Conservation (phyloP, 768 basidiomycete genomes). For the Suillus hirtellus region DNA sequence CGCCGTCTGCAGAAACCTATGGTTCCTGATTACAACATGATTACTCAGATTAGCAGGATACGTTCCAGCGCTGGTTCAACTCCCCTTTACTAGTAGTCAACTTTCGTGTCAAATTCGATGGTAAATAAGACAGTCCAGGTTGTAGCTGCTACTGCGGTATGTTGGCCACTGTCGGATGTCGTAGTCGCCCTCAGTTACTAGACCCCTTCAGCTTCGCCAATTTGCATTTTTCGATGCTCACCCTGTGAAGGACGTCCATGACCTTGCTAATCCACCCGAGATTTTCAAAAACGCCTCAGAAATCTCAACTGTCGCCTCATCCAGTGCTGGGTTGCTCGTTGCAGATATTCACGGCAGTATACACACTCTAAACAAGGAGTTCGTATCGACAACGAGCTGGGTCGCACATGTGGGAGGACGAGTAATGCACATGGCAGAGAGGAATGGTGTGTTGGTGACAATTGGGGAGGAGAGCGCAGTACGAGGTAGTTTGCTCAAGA, state of each 20-base stretch:
- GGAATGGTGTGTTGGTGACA: slow-evolving; percentile 79
- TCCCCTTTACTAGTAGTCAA: too few relatives aligned
- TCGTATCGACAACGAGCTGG: slow-evolving; percentile 74
- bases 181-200: slow-evolving; percentile 11
- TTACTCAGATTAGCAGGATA: neutral
- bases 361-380: slow-evolving; percentile 73
- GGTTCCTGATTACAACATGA: too few relatives aligned
- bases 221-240: slow-evolving; percentile 87
- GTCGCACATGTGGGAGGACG: slow-evolving; percentile 76
- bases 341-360: slow-evolving; percentile 87
- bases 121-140: neutral
- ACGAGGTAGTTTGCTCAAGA: slow-evolving; percentile 71
- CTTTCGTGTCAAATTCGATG: neutral
- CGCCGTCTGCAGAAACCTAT: too few relatives aligned
- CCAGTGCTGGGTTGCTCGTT: slow-evolving; percentile 67
- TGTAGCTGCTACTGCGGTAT: slow-evolving; percentile 22
- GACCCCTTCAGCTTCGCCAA: slow-evolving; percentile 70
- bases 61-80: neutral
- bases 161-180: neutral
- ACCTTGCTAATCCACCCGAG: slow-evolving; percentile 72
- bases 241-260: slow-evolving; percentile 76
- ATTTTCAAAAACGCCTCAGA: slow-evolving; percentile 77
- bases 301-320: slow-evolving; percentile 68
- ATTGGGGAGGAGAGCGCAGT: slow-evolving; percentile 85
- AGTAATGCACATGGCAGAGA: slow-evolving; percentile 86